Base-by-base conservation (phyloP, 31 red algal species). In the Porphyra umbilicalis region DNA sequence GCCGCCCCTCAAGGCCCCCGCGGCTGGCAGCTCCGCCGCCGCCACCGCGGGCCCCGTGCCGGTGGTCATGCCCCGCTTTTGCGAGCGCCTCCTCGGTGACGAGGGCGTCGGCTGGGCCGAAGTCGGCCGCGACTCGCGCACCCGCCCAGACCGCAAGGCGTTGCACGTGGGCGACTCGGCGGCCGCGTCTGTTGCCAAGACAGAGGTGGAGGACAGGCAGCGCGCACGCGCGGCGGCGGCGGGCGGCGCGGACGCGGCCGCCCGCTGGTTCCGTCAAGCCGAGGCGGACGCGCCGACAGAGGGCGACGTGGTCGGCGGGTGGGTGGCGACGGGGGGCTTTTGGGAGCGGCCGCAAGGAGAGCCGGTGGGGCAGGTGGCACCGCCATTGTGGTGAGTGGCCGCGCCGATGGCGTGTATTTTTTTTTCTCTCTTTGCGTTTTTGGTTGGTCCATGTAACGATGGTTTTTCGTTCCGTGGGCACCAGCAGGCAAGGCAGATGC, bases 91-190 rank as follows among this genome's bases (percentile, higher is more conserved):
- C 35, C 82, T 82, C 9, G 79, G 88, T 29, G 83, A 88, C 78
- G 80, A 75, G 77, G 91, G 92, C 34, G 79, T 85, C 35, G 85
- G 88, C 10, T 80, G 78, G 84, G 85, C 84, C 15, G 81, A 94
- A 25, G 92, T 92, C 0, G 92, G 92, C 14, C 89, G 89, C n/a
- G 96, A 98, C 81, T 94, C 96, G n/a, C 84, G 96, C 15, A 79
- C 90, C 32, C 87, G 96, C 76, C 92, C 96, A 25, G 96, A 98
- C 81, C 86, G 91, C 36, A 77, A 79, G n/a, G 88, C 92, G 6
- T 86, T 98, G 68, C 89, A 93, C 33, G 82, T 80, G 38, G 90
- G 90, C 31, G 90, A 95, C 83, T 82, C 79, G 75, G 80, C 83
- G 0, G 74, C 46, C 34, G 92, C 96, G 10, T 83, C 92, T 10